Base-by-base conservation (phyloP, 1,139 yeast genomes). In the Geotrichum reessii region DNA sequence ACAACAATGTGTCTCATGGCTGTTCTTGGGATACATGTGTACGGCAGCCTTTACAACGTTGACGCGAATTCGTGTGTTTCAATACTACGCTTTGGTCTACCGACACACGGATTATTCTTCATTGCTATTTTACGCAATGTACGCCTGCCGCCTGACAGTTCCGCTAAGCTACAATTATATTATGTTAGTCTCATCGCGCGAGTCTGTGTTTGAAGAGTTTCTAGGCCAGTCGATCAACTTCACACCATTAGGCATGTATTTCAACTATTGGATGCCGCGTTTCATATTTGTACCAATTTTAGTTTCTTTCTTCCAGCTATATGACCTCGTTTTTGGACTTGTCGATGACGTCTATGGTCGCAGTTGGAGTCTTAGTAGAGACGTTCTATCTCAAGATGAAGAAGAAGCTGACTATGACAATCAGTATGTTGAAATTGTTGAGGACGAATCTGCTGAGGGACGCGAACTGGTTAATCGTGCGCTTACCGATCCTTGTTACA, bases 101-200 rank as follows among this genome's bases (percentile, higher is more conserved):
- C 72, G 74, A 57, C 81, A 84, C 58, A 85, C 92, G 0, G 93
- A 87, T 67, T 86, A 88, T 0, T 86, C 87, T 0, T 84, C 90
- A 33, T 79, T 87, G 40, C 78, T 89, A 52, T 89, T 89, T 70
- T 89, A 86, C 70, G 84, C 92, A 27, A 86, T 88, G 67, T 89
- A 89, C 67, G 84, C 88, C 42, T 87, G 93, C 58, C 82, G 96
- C 63, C 76, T 89, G 69, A 87, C 96, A 0, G 85, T 89, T n/a
- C 96, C 96, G 3, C 76, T 89, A 63, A 83, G 89, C 44, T 89
- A 86, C 73, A 89, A 89, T 70, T 89, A 87, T 69, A 72, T 88
- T 59, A 87, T 88, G 47, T 74, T 89, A 55, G 78, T 86, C 61
- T 77, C 83, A 14, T 76, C 81, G 27, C 70, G 76, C 56, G 75